Evolutionary conservation across 805 yeast species (phyloP).

Genomic region (Candida suzukii): DNA sequence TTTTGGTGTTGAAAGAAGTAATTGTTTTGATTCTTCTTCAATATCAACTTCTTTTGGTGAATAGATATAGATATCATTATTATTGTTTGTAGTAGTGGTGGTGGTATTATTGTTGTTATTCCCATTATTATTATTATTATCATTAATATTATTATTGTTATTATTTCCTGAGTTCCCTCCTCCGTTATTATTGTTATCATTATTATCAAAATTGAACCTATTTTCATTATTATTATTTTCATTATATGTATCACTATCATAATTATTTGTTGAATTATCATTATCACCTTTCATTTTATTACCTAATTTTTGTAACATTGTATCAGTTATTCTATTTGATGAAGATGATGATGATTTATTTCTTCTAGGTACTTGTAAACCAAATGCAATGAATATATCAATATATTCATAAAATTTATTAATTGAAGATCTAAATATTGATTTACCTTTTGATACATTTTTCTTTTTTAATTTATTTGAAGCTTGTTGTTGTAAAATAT

Average conservation of each 20-base stretch:
- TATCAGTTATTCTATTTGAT: too few relatives aligned
- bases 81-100: constrained; percentile 14
- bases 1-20: background rate
- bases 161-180: background rate
- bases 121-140: constrained; percentile 6
- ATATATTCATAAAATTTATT: constrained; percentile 31
- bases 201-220: background rate
- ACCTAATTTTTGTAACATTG: too few relatives aligned
- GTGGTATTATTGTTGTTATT: constrained; percentile 19
- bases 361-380: constrained; percentile 53
- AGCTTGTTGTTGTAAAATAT: background rate
- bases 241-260: background rate
- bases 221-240: constrained; percentile 12
- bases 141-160: background rate
- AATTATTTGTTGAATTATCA: background rate
- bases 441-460: background rate
- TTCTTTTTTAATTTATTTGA: background rate
- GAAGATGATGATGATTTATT: too few relatives aligned
- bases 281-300: background rate
- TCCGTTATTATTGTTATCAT: constrained; percentile 7
- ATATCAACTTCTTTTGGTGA: constrained; percentile 34
- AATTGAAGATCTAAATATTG: background rate
- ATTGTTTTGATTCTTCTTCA: constrained; percentile 15
- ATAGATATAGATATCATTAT: constrained; percentile 34
- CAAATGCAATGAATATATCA: constrained; percentile 48